Evolutionary conservation across 2,329 filamentous ascomycete species (phyloP), one percentile per base, ranked within the genome.

Genomic region (Passalora sequoiae): DNA sequence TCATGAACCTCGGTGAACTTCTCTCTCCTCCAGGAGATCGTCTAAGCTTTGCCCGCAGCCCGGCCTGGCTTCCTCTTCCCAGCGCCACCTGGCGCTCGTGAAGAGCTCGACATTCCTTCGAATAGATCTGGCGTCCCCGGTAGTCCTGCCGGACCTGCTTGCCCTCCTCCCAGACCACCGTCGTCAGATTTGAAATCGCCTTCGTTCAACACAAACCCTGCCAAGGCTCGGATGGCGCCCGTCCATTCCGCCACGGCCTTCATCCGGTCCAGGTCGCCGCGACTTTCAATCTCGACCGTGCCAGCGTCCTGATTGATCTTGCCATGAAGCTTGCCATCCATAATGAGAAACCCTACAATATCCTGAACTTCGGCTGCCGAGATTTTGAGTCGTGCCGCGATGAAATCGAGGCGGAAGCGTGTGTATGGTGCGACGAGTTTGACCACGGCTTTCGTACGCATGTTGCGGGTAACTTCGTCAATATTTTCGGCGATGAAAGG

Each of bases 401-500:
- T 88, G 75, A 94, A 95, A 15, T 75, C 73, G 17, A 97, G 73
- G 51, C 84, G 87, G 78, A 97, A 95, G 39, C 89, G 82, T 4
- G 87, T 94, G 71, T 97, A 98, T 0, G 92, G 92, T 4, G 89
- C 89, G 51, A 97, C 92, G 17, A 97, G 75, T 69, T 92, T 95
- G 51, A 95, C 71, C 7, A 97, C 82, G 1, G 89, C 91, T 73
- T 96, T 96, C 54, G 89, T 97, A 42, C 92, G 86, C 84, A 98
- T 95, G 66, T 92, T 96, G 31, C 92, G 86, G 40, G 91, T 98
- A 44, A 98, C 91, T 69, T 98, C 92, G 66, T 97, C 92, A 56
- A 98, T 98, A 64, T 98, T 97, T 69, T 97, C 92, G 20, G 91
- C 91, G 57, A 98, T 98, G 69, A 97, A 98, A 0, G 86, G 83